These are phyloP conservation scores for Petunia hybrid DNA, from an alignment of 305 asterid species.

Conservation along the genomic window DNA sequence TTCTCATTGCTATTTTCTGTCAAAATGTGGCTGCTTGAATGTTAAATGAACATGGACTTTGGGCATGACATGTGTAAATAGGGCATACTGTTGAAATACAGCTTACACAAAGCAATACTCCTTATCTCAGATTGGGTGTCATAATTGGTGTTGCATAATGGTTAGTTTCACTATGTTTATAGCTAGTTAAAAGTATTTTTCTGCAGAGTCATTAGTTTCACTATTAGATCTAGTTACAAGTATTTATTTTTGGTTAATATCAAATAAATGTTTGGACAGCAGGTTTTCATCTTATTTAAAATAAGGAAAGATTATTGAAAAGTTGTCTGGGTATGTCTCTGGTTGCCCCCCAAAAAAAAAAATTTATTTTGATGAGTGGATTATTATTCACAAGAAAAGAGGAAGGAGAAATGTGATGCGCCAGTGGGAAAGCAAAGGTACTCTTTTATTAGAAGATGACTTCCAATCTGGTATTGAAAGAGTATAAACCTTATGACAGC, in stretches of 20 bases:
- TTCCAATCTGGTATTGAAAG: not conserved
- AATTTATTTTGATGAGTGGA: not conserved
- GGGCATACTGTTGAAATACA: conserved; percentile 14
- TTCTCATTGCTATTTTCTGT: conserved; percentile 13
- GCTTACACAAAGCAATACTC: not conserved
- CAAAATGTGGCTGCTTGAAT: not conserved
- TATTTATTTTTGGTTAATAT: not conserved
- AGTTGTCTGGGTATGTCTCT: not conserved
- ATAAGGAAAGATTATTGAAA: not conserved
- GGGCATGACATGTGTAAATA: not conserved
- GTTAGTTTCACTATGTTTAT: not conserved
- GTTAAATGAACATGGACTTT: not conserved
- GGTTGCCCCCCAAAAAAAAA: not conserved
- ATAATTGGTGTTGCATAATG: not conserved
- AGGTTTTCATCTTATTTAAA: not conserved
- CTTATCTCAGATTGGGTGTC: not conserved
- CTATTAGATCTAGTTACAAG: not conserved
- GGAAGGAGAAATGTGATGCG: not conserved
- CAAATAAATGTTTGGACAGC: not conserved
- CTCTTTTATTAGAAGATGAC: not conserved
- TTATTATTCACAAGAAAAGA: not conserved
- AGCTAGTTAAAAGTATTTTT: not conserved
- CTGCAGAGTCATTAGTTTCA: not conserved
- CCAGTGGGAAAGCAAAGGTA: not conserved
- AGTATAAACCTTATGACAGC: not conserved